Conservation (phyloP, 1,284 basidiomycete genomes). For the Tetrapyrgos nigripes region DNA sequence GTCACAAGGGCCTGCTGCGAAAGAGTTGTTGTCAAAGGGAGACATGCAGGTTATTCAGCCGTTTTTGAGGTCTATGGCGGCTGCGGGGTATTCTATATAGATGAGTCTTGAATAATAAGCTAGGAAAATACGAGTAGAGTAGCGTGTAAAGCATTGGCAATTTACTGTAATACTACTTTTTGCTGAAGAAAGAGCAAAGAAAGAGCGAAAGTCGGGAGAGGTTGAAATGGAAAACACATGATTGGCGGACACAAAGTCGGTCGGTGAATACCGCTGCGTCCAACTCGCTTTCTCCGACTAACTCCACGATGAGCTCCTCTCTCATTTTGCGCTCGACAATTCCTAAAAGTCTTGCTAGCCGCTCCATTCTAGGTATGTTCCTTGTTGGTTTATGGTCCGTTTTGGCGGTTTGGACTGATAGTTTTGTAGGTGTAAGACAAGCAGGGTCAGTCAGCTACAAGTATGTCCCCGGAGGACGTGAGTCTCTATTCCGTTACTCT, state of each 20-base stretch:
- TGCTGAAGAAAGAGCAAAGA: no score
- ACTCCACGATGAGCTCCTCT: conserved; percentile 54
- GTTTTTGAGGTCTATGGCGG: conserved; percentile 51
- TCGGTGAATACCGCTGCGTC: background rate
- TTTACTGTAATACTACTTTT: no score
- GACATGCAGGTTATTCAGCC: conserved; percentile 42
- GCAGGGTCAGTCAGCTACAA: conserved; percentile 32
- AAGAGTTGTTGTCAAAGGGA: conserved; percentile 43
- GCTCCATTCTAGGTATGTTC: conserved; percentile 43
- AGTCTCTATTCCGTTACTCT: conserved; percentile 36
- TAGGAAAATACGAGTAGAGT: no score
- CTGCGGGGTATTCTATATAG: conserved; percentile 42
- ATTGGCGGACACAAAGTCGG: background rate
- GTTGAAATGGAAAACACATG: background rate
- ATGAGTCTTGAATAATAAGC: no score
- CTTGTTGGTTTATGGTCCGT: conserved; percentile 2
- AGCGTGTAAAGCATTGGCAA: no score
- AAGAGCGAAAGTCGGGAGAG: no score
- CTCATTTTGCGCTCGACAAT: conserved; percentile 57
- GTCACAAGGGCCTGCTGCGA: conserved; percentile 29
- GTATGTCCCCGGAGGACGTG: conserved; percentile 77
- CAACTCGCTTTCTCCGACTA: conserved; percentile 15
- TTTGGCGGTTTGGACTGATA: conserved; percentile 13
- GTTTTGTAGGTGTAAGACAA: conserved; percentile 39
- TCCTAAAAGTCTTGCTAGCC: conserved; percentile 49